Conservation (phyloP, 2,329 filamentous ascomycete genomes). For the Paracoccidioides lutzii region DNA sequence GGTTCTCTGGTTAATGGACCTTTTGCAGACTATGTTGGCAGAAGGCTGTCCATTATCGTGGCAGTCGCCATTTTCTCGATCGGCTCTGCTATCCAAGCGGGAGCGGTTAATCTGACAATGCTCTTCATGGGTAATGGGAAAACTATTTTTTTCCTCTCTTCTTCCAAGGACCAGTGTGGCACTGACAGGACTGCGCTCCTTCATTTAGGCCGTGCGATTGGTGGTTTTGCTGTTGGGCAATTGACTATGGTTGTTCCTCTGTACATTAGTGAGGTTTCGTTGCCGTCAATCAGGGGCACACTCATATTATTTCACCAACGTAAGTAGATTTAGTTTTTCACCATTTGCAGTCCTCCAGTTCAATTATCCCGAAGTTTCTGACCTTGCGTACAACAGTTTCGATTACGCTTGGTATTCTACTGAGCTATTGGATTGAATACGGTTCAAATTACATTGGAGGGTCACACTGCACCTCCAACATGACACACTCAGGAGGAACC, state of each 20-base stretch:
- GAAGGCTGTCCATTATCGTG: conserved; percentile 40
- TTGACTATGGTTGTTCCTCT: conserved; percentile 39
- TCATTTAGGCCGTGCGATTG: conserved; percentile 28
- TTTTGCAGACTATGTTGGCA: conserved; percentile 39
- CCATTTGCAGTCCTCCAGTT: neutral
- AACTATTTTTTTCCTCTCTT: neutral
- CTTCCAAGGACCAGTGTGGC: neutral
- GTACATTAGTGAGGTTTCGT: conserved; percentile 42
- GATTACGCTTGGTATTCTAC: conserved; percentile 26
- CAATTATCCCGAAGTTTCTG: neutral
- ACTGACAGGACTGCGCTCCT: neutral
- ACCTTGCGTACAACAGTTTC: conserved; percentile 30
- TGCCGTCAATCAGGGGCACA: conserved; percentile 26
- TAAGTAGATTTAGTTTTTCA: conserved; percentile 9
- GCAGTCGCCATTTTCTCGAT: conserved; percentile 41
- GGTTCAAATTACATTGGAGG: conserved; percentile 34
- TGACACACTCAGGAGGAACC: conserved; percentile 36
- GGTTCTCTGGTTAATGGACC: conserved; percentile 38
- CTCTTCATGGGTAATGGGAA: conserved; percentile 29
- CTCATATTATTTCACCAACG: conserved; percentile 29
- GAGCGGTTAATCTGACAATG: conserved; percentile 29
- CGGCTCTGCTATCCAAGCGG: conserved; percentile 37
- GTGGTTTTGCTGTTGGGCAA: conserved; percentile 33
- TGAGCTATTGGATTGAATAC: conserved; percentile 32
- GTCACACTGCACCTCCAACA: conserved; percentile 36